phyloP scores from a whole-genome alignment of 2,329 filamentous ascomycete species.

The Alternaria brassicicola region DNA sequence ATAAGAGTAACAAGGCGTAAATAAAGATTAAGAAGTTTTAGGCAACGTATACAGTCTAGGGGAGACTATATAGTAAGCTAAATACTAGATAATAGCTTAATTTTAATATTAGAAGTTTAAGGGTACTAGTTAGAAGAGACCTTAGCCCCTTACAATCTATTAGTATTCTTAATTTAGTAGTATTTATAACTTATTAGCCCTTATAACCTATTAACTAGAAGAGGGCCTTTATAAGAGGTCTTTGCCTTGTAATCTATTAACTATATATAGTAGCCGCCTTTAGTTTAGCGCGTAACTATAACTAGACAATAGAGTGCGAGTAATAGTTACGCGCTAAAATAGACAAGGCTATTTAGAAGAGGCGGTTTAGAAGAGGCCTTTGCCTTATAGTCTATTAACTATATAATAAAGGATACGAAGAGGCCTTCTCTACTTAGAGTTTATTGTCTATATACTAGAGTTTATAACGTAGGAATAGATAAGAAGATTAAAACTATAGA shows the following conservation, averaged over 20 bases:
- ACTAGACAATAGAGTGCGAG: not conserved
- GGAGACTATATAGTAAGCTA: not conserved
- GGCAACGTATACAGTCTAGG: not conserved
- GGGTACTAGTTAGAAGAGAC: not conserved
- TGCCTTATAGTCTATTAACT: too few relatives aligned
- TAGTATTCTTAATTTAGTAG: not conserved
- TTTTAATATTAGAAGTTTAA: not conserved
- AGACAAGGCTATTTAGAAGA: not conserved
- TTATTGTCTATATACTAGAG: not conserved
- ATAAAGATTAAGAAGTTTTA: not conserved
- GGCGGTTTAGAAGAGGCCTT: too few relatives aligned
- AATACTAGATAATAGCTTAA: not conserved
- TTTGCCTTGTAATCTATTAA: too few relatives aligned
- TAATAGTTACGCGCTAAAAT: not conserved
- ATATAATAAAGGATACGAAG: too few relatives aligned
- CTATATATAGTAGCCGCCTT: too few relatives aligned
- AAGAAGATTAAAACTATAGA: constrained; percentile 5
- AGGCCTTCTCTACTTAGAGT: not conserved
- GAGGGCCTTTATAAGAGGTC: not conserved
- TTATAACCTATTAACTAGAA: not conserved
- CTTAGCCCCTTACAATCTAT: not conserved
- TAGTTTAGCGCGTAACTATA: not conserved
- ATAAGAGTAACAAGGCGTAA: not conserved
- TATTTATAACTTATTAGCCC: not conserved
- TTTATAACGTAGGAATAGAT: not conserved